Base-by-base conservation (phyloP, 2,329 filamentous ascomycete species). In the Fragosphaeria purpurea region DNA sequence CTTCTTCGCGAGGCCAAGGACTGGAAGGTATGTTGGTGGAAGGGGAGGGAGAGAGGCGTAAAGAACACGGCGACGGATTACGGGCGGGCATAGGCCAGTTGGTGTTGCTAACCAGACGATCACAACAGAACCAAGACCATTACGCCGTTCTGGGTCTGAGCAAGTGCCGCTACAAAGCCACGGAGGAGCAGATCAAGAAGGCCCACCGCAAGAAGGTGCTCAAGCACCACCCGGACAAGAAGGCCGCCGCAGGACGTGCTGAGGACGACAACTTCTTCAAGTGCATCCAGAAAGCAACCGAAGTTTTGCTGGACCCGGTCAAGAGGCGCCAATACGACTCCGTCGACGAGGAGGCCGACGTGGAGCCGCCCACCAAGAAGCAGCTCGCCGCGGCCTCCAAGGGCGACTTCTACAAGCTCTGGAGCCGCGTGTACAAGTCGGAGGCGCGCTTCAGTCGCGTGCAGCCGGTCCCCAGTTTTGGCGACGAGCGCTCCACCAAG, bases 241-340 rank as follows among this genome's bases (percentile, higher is more conserved):
- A 94, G 75, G 93, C 94, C 12, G 93, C 93, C 33, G 80, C 84
- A 45, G 93, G 93, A 55, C 79, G 81, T 62, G 79, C 81, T 60
- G 90, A 97, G 63, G 91, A 96, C 70, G 93, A 98, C 70, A 88
- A 86, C 68, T 98, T 98, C 78, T 98, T 98, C 85, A 98, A 98
- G 80, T 98, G 94, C 71, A 98, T 98, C 69, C 94, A 98, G 69
- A 96, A 96, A 71, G 93, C 93, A 52, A 91, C 86, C 61, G 93
- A 98, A 63, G 79, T 97, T 48, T 85, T 98, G 13, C 80, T 88
- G 50, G 93, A 98, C 73, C 93, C 93, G 47, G 77, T 83, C 67
- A 94, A 88, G 74, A 87, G 93, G 55, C 84, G 90, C 53, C 93
- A 98, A 72, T 98, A 86, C 72, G 93, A 98, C 70, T 95, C 88